phyloP scores from a whole-genome alignment of 176 grass and related monocot species.

The Carex kokanica region DNA sequence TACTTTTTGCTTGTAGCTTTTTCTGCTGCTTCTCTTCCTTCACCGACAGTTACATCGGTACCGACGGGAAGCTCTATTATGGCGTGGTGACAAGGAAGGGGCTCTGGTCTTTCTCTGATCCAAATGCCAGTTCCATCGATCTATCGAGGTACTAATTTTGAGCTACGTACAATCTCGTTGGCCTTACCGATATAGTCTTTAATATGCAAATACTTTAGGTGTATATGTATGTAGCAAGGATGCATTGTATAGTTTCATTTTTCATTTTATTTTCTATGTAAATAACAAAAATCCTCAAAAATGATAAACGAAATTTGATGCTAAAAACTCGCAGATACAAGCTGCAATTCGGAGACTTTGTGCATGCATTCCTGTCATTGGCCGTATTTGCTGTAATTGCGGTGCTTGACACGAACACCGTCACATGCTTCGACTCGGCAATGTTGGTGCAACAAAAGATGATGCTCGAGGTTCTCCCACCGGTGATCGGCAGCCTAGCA shows the following conservation, averaged over 20 bases:
- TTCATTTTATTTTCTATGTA: background rate
- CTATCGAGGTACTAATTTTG: slow-evolving; percentile 21
- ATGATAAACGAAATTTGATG: background rate
- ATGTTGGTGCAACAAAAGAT: slow-evolving; percentile 41
- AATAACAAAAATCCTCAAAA: background rate
- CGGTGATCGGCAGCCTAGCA: slow-evolving; percentile 48
- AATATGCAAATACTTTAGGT: background rate
- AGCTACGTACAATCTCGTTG: background rate
- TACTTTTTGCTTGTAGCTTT: slow-evolving; percentile 38
- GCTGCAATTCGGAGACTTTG: slow-evolving; percentile 49
- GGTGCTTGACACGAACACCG: slow-evolving; percentile 52
- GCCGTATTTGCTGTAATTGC: slow-evolving; percentile 52
- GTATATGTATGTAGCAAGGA: too few species aligned
- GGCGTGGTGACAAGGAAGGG: slow-evolving; percentile 49
- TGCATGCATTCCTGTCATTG: slow-evolving; percentile 51
- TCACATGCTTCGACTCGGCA: slow-evolving; percentile 60
- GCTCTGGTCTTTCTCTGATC: slow-evolving; percentile 36
- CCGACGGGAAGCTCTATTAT: slow-evolving; percentile 58
- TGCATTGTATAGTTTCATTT: background rate
- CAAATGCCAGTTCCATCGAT: background rate
- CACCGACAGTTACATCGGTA: slow-evolving; percentile 60
- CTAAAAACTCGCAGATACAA: slow-evolving; percentile 33
- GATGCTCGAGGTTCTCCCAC: slow-evolving; percentile 50
- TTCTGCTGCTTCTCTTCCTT: slow-evolving; percentile 61
- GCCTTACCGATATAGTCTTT: background rate